A percentile compares a stretch with the other conserved stretches of the same genome.
Evolutionary conservation across 352 stramenopile species (phyloP).

Genomic region (Phytophthora multivora): DNA sequence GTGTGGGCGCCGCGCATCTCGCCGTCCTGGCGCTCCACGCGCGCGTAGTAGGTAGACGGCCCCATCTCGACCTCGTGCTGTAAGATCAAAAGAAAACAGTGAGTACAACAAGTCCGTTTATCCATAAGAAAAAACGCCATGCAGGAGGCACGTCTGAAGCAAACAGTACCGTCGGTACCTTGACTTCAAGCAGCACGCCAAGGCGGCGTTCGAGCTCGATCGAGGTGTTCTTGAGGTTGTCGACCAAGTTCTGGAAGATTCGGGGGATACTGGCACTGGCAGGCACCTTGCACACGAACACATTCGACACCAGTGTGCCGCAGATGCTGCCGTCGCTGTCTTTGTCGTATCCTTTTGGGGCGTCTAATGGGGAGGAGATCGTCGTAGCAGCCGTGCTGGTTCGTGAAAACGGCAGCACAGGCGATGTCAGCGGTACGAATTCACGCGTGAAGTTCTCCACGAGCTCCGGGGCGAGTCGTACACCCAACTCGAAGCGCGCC

Average conservation of each 20-base stretch:
- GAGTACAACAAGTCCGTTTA: constrained; percentile 3
- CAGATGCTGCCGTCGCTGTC: constrained; percentile 12
- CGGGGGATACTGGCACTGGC: constrained; percentile 31
- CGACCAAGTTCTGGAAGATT: constrained; percentile 41
- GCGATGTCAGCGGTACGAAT: constrained; percentile 32
- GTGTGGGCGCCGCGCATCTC: constrained; percentile 43
- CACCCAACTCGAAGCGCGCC: constrained; percentile 34
- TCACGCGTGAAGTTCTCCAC: constrained; percentile 51
- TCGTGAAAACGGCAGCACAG: constrained; percentile 45
- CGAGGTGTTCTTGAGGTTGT: constrained; percentile 40
- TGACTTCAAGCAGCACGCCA: constrained; percentile 42
- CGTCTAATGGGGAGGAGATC: constrained; percentile 12
- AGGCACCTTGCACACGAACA: constrained; percentile 63
- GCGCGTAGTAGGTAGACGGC: constrained; percentile 39
- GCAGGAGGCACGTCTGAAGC: constrained; percentile 8
- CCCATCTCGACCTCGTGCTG: constrained; percentile 41
- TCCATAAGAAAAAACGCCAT: neutral
- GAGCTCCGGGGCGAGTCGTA: constrained; percentile 30
- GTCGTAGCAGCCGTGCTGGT: constrained; percentile 40
- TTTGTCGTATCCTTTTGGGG: constrained; percentile 15
- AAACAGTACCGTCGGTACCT: constrained; percentile 40
- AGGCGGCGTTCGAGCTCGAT: constrained; percentile 43
- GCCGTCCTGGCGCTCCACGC: constrained; percentile 43
- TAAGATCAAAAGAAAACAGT: constrained; percentile 1
- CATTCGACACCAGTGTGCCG: constrained; percentile 54